Percentiles rank a stretch among this genome's conserved stretches.
phyloP scores from a whole-genome alignment of 768 basidiomycete species.

The Pisolithus albus region DNA sequence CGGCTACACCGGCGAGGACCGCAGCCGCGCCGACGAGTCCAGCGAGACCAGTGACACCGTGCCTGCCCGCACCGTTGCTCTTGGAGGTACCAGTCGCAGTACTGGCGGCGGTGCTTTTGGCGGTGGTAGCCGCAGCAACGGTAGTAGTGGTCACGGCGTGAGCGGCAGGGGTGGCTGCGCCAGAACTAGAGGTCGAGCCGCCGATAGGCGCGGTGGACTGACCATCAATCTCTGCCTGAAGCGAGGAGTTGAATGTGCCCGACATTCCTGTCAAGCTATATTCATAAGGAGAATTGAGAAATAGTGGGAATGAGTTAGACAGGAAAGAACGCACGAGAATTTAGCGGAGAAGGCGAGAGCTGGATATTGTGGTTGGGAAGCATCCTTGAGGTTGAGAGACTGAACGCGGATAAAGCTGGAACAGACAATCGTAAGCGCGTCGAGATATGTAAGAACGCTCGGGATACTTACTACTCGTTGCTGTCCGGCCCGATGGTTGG shows the following conservation, averaged over 20 bases:
- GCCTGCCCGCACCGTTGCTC: slow-evolving; percentile 19
- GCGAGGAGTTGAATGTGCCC: slow-evolving; percentile 53
- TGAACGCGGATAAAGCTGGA: slow-evolving; percentile 73
- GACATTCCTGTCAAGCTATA: slow-evolving; percentile 61
- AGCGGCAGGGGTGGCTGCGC: slow-evolving; percentile 11
- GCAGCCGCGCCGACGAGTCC: slow-evolving; percentile 18
- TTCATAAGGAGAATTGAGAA: not conserved
- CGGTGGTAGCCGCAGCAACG: not conserved
- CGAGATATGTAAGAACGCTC: not conserved
- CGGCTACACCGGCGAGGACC: slow-evolving; percentile 14
- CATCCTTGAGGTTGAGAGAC: slow-evolving; percentile 48
- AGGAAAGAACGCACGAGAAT: slow-evolving; percentile 50
- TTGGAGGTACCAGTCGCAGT: slow-evolving; percentile 9
- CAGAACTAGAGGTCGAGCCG: slow-evolving; percentile 25
- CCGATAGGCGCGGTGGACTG: slow-evolving; percentile 52
- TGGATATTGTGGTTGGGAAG: slow-evolving; percentile 45
- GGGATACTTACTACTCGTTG: slow-evolving; percentile 43
- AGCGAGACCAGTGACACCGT: slow-evolving; percentile 14
- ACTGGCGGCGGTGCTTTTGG: slow-evolving; percentile 6
- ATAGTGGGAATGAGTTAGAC: not conserved
- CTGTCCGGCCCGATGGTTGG: slow-evolving; percentile 48
- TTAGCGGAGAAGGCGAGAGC: slow-evolving; percentile 72
- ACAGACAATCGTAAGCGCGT: not conserved
- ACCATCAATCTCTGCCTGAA: slow-evolving; percentile 55
- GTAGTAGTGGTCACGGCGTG: not conserved